Evolutionary conservation across 805 yeast species (phyloP), one percentile per base, ranked within the genome.

Genomic region (Barnettozyma vustinii): DNA sequence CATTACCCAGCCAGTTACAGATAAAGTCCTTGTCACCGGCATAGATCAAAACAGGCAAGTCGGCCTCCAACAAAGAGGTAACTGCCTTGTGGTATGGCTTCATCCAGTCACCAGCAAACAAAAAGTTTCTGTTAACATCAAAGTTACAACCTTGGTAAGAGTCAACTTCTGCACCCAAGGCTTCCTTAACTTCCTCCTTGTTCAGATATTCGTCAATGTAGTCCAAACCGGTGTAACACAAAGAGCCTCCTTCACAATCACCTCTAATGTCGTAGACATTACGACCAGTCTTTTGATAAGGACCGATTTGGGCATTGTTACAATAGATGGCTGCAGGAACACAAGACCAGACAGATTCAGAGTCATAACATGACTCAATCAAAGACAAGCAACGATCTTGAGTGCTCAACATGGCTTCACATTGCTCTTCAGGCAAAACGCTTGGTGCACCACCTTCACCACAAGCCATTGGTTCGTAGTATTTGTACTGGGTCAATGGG

Each of bases 21-120:
- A 91, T 91, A 69, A 83, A 91, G 69, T 91, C 98, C 71, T 89
- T 88, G 71, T 91, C 97, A 63, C 98, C 98, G 15, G 96, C 96
- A 60, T 91, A 92, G 53, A 92, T 76, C 65, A 92, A 76, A 23
- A 90, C 91, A 3, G 97, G 97, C 44, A 91, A 60, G 10, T 76
- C 84, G 21, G 75, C 65, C 53, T 89, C 90, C 57, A 92, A 76
- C 53, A 90, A 70, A 42, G 80, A 81, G 21, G 83, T 73, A 37
- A 92, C 88, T 45, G 79, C 81, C 58, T 74, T 77, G 64, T 88
- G 94, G 76, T 83, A 89, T 23, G 96, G 96, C 67, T 84, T 83
- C 83, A 86, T 81, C 85, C 92, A 86, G 70, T 92, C 99, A 54
- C 97, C 97, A 19, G 87, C 81, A 57, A 88, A 79, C 55, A 85